These are phyloP conservation scores for Cercospora sp. DNA, from an alignment of 2,329 filamentous ascomycete species.

Conservation along the genomic window DNA sequence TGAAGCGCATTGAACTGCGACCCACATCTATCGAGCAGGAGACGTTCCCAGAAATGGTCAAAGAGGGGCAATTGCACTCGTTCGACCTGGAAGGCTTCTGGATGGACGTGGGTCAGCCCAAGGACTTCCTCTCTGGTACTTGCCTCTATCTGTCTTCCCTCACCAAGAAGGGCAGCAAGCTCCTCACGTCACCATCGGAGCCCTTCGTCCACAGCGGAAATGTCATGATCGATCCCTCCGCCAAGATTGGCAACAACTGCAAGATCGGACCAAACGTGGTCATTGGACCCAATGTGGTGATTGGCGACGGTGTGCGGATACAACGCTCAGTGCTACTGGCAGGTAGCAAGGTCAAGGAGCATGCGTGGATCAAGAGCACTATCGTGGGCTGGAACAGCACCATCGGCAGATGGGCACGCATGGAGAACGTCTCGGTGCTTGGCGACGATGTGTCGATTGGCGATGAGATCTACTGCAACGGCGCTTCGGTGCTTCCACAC, in stretches of 20 bases:
- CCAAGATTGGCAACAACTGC: constrained; percentile 98
- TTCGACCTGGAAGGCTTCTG: constrained; percentile 97
- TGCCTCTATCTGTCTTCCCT: constrained; percentile 94
- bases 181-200: constrained; percentile 69
- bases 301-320: constrained; percentile 90
- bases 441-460: constrained; percentile 97
- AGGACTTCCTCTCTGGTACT: constrained; percentile 95
- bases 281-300: constrained; percentile 86
- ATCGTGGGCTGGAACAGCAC: constrained; percentile 98
- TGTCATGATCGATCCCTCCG: constrained; percentile 88
- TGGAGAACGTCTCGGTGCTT: constrained; percentile 97
- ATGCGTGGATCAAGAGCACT: constrained; percentile 98
- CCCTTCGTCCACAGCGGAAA: constrained; percentile 89
- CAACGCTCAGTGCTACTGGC: constrained; percentile 89
- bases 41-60: constrained; percentile 92
- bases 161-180: constrained; percentile 83
- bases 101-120: constrained; percentile 99
- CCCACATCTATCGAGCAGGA: constrained; percentile 98
- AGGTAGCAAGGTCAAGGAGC: constrained; percentile 94
- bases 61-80: constrained; percentile 86
- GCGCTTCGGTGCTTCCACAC: constrained; percentile 82
- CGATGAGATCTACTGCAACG: constrained; percentile 98
- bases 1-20: constrained; percentile 89
- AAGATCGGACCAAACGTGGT: constrained; percentile 96
- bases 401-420: constrained; percentile 89